Percentiles rank a stretch among this genome's conserved stretches.
Conservation (phyloP, 106 monocot genomes). For the Cymbidium sinense region DNA sequence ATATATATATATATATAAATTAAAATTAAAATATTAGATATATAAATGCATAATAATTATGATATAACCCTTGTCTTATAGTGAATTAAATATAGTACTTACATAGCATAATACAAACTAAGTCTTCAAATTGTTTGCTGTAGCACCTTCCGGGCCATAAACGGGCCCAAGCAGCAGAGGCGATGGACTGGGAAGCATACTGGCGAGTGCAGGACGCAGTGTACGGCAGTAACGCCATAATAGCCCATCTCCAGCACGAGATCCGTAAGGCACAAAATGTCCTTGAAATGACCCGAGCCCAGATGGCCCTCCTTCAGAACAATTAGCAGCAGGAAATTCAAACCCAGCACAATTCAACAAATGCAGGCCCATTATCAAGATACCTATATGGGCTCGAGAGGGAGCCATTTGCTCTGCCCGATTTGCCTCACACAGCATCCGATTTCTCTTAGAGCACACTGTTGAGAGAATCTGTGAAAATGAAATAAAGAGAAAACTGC, state of each 20-base stretch:
- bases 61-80: too few relatives aligned
- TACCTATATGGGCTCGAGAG: background rate
- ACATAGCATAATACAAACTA: too few relatives aligned
- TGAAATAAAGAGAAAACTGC: too few relatives aligned
- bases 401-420: background rate
- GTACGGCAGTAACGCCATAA: slow-evolving; percentile 19
- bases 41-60: too few relatives aligned
- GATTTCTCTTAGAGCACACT: too few relatives aligned
- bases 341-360: background rate
- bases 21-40: too few relatives aligned
- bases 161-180: slow-evolving; percentile 23
- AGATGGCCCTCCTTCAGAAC: background rate
- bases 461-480: too few relatives aligned
- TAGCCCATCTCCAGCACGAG: slow-evolving; percentile 20
- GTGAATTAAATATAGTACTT: too few relatives aligned
- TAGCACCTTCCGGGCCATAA: slow-evolving; percentile 21
- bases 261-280: slow-evolving; percentile 17
- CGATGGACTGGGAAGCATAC: slow-evolving; percentile 32
- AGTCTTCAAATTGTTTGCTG: too few relatives aligned
- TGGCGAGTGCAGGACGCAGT: slow-evolving; percentile 31
- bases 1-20: too few relatives aligned
- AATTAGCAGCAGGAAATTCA: background rate
- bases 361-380: background rate
- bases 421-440: background rate
- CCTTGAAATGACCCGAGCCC: slow-evolving; percentile 10